Conservation (phyloP, 2,329 filamentous ascomycete species). For the Scedosporium dehoogii region DNA sequence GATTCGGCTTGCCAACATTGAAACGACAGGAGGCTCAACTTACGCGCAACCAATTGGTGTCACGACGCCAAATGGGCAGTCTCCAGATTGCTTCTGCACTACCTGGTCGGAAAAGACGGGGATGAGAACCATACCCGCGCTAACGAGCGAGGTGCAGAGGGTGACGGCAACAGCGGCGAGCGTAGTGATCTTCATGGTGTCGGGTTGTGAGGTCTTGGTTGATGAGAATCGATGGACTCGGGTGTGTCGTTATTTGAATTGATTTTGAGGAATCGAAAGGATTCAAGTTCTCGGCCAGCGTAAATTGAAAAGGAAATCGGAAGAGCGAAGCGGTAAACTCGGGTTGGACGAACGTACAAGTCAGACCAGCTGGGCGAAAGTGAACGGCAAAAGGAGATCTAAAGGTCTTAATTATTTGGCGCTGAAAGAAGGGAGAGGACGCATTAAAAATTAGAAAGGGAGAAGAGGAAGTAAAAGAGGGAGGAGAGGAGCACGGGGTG, state of each 20-base stretch:
- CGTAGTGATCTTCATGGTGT: constrained; percentile 29
- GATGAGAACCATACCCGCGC: constrained; percentile 45
- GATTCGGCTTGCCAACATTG: background rate
- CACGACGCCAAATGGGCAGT: constrained; percentile 46
- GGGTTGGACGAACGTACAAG: constrained; percentile 21
- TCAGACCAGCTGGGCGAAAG: constrained; percentile 6
- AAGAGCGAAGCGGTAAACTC: constrained; percentile 17
- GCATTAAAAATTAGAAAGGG: background rate
- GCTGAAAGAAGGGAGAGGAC: background rate
- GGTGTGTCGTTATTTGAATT: background rate
- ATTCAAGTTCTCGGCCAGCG: too few relatives aligned
- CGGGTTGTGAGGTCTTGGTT: background rate
- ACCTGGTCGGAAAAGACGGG: constrained; percentile 42
- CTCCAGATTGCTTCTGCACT: constrained; percentile 32
- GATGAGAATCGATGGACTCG: background rate
- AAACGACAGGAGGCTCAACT: constrained; percentile 15
- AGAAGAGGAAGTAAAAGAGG: background rate
- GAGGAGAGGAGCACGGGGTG: background rate
- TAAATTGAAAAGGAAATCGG: background rate
- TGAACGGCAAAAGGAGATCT: background rate
- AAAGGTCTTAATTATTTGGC: background rate
- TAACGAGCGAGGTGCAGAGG: constrained; percentile 35
- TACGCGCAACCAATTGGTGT: constrained; percentile 50
- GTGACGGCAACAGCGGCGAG: constrained; percentile 23
- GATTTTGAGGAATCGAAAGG: too few relatives aligned